A percentile compares a stretch with the other conserved stretches of the same genome.
Conservation (phyloP, 306 rosid species). For the Macrotyloma uniflorum region DNA sequence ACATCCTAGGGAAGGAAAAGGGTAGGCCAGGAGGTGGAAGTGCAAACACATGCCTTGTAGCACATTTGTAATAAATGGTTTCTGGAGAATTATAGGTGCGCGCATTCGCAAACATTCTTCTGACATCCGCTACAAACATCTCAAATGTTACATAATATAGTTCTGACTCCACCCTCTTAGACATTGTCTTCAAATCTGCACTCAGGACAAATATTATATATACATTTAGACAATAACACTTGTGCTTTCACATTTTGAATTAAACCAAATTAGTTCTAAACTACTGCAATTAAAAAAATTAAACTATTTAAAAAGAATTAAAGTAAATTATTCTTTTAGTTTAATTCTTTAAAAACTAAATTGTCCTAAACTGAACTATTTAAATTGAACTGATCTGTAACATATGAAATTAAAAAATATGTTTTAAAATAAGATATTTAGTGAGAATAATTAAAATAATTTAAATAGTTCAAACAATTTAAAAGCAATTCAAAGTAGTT, state of each 20-base stretch:
- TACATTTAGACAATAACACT: not conserved
- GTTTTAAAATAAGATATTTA: no score
- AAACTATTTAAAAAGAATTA: no score
- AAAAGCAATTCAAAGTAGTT: no score
- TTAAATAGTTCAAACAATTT: no score
- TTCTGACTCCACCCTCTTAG: conserved; percentile 94
- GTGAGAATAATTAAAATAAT: no score
- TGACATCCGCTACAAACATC: conserved; percentile 92
- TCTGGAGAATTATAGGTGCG: conserved; percentile 93
- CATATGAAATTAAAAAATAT: no score
- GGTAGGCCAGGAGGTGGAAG: not conserved
- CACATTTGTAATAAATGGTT: conserved; percentile 87
- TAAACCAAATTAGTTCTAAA: no score
- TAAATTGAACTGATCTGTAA: no score
- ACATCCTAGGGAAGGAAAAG: not conserved
- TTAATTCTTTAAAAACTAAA: no score
- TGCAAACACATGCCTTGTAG: conserved; percentile 60
- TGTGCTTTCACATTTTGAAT: not conserved
- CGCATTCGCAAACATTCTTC: conserved; percentile 91
- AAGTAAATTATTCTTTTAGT: no score
- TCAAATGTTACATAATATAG: conserved; percentile 91
- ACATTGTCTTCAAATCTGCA: conserved; percentile 91
- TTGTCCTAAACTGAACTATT: no score
- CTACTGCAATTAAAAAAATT: no score
- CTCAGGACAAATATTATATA: conserved; percentile 23